These are phyloP conservation scores for Artemisia annua DNA, from an alignment of 129 eudicot genomes.

Conservation along the genomic window DNA sequence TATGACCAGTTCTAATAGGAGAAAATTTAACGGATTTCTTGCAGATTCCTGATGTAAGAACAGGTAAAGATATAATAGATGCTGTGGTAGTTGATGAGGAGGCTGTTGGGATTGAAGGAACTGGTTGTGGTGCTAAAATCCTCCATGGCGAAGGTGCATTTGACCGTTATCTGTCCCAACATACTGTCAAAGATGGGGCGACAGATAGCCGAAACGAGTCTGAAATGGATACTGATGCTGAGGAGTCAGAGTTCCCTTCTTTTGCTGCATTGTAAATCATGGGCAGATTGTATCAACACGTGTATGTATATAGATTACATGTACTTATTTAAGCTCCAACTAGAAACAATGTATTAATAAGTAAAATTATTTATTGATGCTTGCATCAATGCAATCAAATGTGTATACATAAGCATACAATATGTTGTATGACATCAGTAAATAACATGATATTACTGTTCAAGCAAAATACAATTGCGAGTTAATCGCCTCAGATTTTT, in stretches of 20 bases:
- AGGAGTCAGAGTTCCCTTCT: conserved; percentile 84
- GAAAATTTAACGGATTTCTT: conserved; percentile 8
- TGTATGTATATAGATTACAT: conserved; percentile 38
- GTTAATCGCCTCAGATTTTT: too few species aligned
- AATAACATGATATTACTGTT: neutral
- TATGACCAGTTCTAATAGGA: neutral
- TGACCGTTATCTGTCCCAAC: conserved; percentile 53
- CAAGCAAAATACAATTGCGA: too few species aligned
- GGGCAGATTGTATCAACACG: conserved; percentile 21
- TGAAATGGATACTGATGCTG: conserved; percentile 45
- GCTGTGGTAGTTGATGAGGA: conserved; percentile 90
- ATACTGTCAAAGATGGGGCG: conserved; percentile 34
- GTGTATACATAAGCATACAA: neutral
- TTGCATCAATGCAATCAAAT: conserved; percentile 18
- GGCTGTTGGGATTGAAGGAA: conserved; percentile 62
- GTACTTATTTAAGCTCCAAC: conserved; percentile 32
- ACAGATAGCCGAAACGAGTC: conserved; percentile 60
- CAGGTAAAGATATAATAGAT: conserved; percentile 78
- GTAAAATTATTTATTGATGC: conserved; percentile 17
- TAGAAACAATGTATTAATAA: conserved; percentile 32
- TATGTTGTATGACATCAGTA: conserved; percentile 1
- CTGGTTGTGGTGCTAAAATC: conserved; percentile 81
- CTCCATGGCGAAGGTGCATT: conserved; percentile 86
- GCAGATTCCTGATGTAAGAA: conserved; percentile 97
- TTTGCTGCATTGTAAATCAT: conserved; percentile 72